Base-by-base conservation (phyloP, 306 rosid genomes). In the Begonia peltatifolia region DNA sequence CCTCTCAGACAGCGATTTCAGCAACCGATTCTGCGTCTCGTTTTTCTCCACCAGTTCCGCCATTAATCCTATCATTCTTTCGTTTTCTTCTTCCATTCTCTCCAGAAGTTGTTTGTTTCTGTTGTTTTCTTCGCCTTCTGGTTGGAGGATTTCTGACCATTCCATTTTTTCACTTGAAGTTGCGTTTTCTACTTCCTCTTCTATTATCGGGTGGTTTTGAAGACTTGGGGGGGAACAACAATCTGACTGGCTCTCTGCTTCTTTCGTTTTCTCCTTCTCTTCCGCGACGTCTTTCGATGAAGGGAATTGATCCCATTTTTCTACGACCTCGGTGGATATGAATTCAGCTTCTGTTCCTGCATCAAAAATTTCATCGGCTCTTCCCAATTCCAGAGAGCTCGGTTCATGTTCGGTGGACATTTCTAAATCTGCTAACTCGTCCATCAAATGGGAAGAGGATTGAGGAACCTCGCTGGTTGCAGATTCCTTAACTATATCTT, bases 51-150 rank as follows among this genome's bases (percentile, higher is more conserved):
- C 66, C 50, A 84, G 57, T 49, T 73, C 68, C 2, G 56, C 52
- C 88, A 87, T 77, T 75, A 81, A 54, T 10, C 59, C 56, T 78
- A 75, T 75, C 82, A 81, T 75, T 63, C 41, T 83, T 69, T 71
- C 62, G 46, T 84, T 87, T 69, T 57, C 18, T 17, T 17, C 18
- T 17, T 17, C 18, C 18, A 17, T 17, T 17, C 18, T 76, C 59
- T 73, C 71, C 75, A 81, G 46, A 14, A 76, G 56, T 55, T 59
- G 68, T 30, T 35, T 65, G 13, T 46, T 63, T 54, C 20, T 14
- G 47, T 51, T 58, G 46, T 51, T 51, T 11, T 44, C 65, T 14
- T 56, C 11, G 46, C 47, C 13, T 53, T 61, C 6, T 54, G 47
- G 13, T 43, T 43, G 11, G 11, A 13, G 5, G 47, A 13, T 43